Conservation (phyloP, 768 basidiomycete genomes). For the Russula emetica region DNA sequence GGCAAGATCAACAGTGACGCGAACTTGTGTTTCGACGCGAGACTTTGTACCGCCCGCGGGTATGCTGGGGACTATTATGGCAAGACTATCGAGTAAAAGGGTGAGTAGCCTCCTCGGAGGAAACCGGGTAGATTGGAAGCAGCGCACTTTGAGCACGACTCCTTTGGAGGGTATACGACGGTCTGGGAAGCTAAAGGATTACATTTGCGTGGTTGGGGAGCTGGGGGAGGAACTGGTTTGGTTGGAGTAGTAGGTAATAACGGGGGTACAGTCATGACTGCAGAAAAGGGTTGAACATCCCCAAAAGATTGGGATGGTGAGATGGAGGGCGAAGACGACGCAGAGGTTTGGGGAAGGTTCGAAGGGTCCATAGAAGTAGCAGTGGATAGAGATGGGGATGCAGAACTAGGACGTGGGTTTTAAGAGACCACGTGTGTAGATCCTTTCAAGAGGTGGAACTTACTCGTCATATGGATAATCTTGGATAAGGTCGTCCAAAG, state of each 20-base stretch:
- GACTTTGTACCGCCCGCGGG: constrained; percentile 83
- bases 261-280: constrained; percentile 26
- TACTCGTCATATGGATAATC: constrained; percentile 75
- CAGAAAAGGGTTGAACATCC: background rate
- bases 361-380: background rate
- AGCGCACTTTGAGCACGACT: constrained; percentile 70
- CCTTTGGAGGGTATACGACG: constrained; percentile 68
- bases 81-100: constrained; percentile 46
- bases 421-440: constrained; percentile 26
- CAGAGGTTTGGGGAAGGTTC: constrained; percentile 2
- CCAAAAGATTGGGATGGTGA: background rate
- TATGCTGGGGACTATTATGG: constrained; percentile 79
- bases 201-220: constrained; percentile 51
- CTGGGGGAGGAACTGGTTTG: constrained; percentile 65
- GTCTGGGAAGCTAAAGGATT: constrained; percentile 51
- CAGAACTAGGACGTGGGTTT: constrained; percentile 9
- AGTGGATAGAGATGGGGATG: constrained; percentile 12
- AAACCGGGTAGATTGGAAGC: background rate
- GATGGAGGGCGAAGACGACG: background rate
- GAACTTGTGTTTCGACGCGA: constrained; percentile 92
- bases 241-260: constrained; percentile 44
- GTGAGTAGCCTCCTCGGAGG: background rate
- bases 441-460: constrained; percentile 32
- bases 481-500: constrained; percentile 69
- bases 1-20: constrained; percentile 75